Percentiles rank a stretch among this genome's conserved stretches.
phyloP scores from a whole-genome alignment of 2,329 filamentous ascomycete species.

The Aureobasidium vineae region DNA sequence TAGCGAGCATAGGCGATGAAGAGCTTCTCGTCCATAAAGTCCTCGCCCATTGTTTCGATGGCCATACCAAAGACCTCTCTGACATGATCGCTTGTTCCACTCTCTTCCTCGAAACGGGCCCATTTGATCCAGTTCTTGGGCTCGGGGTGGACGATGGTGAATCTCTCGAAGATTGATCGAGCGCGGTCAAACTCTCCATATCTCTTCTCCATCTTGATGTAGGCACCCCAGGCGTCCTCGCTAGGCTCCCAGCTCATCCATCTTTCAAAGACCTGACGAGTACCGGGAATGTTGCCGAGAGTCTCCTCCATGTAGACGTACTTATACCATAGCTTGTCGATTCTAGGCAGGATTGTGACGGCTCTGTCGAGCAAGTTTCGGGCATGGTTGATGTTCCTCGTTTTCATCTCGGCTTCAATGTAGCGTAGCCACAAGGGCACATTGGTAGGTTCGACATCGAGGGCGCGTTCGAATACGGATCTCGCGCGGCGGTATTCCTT shows the following conservation, averaged over 20 bases:
- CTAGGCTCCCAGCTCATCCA: constrained; percentile 99
- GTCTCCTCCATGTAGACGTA: constrained; percentile 99
- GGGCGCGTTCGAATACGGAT: constrained; percentile 88
- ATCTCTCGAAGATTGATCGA: constrained; percentile 83
- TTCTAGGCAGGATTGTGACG: constrained; percentile 83
- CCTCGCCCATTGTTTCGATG: constrained; percentile 85
- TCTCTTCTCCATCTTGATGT: constrained; percentile 95
- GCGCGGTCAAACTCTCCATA: constrained; percentile 90
- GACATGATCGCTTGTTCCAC: constrained; percentile 85
- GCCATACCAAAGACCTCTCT: constrained; percentile 87
- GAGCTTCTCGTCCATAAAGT: constrained; percentile 93
- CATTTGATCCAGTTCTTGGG: constrained; percentile 98
- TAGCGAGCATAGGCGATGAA: constrained; percentile 96
- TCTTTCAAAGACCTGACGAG: constrained; percentile 89
- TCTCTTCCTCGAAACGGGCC: constrained; percentile 96
- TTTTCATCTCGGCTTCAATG: constrained; percentile 95
- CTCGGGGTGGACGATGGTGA: constrained; percentile 90
- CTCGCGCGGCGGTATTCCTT: constrained; percentile 92
- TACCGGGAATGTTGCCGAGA: constrained; percentile 88
- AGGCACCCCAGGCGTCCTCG: constrained; percentile 90
- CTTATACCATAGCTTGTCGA: constrained; percentile 99
- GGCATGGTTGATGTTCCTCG: constrained; percentile 92
- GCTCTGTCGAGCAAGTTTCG: constrained; percentile 91
- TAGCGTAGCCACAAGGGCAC: constrained; percentile 89
- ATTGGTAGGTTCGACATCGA: constrained; percentile 87